Base-by-base conservation (phyloP, 1,284 basidiomycete genomes). In the Pseudozyma pruni region DNA sequence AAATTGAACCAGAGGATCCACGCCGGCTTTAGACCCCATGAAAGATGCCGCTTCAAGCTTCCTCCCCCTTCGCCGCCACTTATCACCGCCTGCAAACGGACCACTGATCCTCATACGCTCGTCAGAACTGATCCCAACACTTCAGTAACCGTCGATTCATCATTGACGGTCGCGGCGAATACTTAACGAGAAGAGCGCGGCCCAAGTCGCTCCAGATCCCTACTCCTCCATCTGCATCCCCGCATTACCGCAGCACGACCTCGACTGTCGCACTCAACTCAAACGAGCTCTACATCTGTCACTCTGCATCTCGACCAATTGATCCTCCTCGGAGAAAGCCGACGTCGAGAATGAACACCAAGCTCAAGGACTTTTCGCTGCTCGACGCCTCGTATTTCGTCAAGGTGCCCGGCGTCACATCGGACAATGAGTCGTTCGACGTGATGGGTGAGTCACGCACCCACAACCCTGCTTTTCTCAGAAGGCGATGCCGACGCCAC, bases 371-470 rank as follows among this genome's bases (percentile, higher is more conserved):
- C 43, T 32, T 49, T 1, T 50, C 55, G 20, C 63, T 82, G 40
- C 39, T 81, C 22, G 48, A 62, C n/a, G 49, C 39, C 17, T 52
- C 76, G 29, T 64, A 72, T 13, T 79, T 75, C 50, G 62, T 81
- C 69, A 73, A 78, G 44, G 77, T 74, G 16, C 50, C 61, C 8
- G 41, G 25, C 16, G 46, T 64, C 13, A 58, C 78, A 9, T 42
- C 49, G 23, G 53, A 44, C 46, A 71, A 70, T 20, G 66, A 69
- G 31, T 41, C 59, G 4, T 69, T 69, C 32, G 55, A 58, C 34
- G 66, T 69, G 8, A 60, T 50, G 49, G 66, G 66, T 69, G 23
- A 69, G 66, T 62, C 27, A 38, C 32, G 38, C 20, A 34, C 16
- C 29, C 16, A 16, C n/a, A n/a, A 9, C 23, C 38, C 19, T 20